Base-by-base conservation (phyloP, 2,329 filamentous ascomycete species). In the Aspergillus hortae region DNA sequence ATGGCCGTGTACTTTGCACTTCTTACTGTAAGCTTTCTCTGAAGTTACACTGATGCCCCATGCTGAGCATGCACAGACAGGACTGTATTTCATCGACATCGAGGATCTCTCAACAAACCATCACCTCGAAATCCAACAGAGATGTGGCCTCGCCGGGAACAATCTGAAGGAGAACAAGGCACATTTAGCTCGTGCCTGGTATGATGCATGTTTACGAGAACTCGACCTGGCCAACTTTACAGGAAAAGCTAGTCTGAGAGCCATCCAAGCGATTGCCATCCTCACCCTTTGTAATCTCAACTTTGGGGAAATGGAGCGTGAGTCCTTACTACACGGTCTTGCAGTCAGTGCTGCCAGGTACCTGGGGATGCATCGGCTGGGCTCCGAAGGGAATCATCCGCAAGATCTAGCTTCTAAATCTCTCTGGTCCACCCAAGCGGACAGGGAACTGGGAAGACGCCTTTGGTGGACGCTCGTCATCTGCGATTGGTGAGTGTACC, bases 391-490 rank as follows among this genome's bases (percentile, higher is more conserved):
- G 4, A 45, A 38, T 10, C 47, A 45, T 21, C 45, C 52, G 11
- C 42, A 14, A 23, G 47, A 46, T 25, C 41, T 54, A 41, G 47
- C 47, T 2, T 21, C 25, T n/a, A 30, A 47, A 11, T 27, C 41
- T 1, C 32, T 23, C 6, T 54, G 52, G 52, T 42, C 42, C 14
- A 36, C 42, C 1, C 42, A 33, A 21, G 42, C 46, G 19, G 42
- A 47, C 41, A 43, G 52, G 3, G 42, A 54, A n/a, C 27, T 54
- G 32, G 52, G 52, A 6, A 43, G 52, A 17, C 52, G 52, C 7
- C 32, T 54, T 4, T 54, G 52, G 52, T 54, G 52, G 52, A 47
- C 48, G 21, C 52, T 54, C 4, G 52, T 54, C 1, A 47, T 54
- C 15, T 50, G 47, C 36, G 52, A 54, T 38, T 54, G 52, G 52